Percentiles rank a stretch among this genome's conserved stretches.
phyloP scores from a whole-genome alignment of 805 yeast genomes.

The Clavispora carvajalis region DNA sequence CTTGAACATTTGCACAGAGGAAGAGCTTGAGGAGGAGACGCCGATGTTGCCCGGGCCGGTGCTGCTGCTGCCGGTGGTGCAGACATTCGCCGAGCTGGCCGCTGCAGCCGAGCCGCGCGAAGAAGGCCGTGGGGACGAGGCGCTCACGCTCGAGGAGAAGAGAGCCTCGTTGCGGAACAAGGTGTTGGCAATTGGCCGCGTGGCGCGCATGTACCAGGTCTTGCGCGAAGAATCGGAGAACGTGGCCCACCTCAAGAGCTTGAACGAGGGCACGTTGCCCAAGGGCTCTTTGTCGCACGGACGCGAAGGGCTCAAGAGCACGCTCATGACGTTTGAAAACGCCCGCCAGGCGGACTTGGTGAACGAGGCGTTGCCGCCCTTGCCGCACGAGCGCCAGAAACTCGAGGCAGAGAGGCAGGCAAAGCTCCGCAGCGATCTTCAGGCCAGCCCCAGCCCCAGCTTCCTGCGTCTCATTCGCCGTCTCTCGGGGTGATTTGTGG shows the following conservation, averaged over 20 bases:
- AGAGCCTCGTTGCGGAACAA: constrained; percentile 68
- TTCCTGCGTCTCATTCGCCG: constrained; percentile 35
- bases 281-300: constrained; percentile 84
- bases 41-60: constrained; percentile 33
- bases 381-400: constrained; percentile 48
- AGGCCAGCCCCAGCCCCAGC: constrained; percentile 27
- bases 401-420: constrained; percentile 43
- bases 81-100: neutral
- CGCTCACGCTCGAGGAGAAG: constrained; percentile 31
- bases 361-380: constrained; percentile 89
- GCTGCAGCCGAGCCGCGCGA: constrained; percentile 4
- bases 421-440: constrained; percentile 33
- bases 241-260: constrained; percentile 70
- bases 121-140: constrained; percentile 3
- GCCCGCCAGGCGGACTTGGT: constrained; percentile 74
- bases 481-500: constrained; percentile 34
- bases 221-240: constrained; percentile 84
- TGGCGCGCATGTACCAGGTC: constrained; percentile 86
- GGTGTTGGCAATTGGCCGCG: constrained; percentile 93
- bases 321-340: constrained; percentile 71
- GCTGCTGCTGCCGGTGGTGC: constrained; percentile 11
- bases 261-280: constrained; percentile 75
- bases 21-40: constrained; percentile 78
- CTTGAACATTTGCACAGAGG: constrained; percentile 90
- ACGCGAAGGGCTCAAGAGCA: constrained; percentile 65